Percentiles rank a stretch among this genome's conserved stretches.
These are phyloP conservation scores for Apiospora kogelbergensis DNA, from an alignment of 2,329 filamentous ascomycete species.

Conservation along the genomic window DNA sequence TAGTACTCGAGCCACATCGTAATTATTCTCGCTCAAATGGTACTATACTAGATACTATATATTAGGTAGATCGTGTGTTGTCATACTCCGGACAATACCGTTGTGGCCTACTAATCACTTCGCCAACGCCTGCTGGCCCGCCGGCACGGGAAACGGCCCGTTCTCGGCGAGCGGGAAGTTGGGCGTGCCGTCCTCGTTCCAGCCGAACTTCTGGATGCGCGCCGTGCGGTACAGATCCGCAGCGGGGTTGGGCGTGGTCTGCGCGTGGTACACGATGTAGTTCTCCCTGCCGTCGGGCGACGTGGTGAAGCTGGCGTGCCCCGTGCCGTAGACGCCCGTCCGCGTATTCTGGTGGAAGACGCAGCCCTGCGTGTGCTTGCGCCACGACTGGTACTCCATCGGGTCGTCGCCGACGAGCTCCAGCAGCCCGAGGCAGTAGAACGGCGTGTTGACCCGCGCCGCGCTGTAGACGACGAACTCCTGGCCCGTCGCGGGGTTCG, in stretches of 20 bases:
- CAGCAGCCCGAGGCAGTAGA: conserved; percentile 36
- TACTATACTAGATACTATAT: not conserved
- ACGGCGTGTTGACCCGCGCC: conserved; percentile 37
- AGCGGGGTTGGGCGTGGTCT: conserved; percentile 32
- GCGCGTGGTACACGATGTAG: conserved; percentile 36
- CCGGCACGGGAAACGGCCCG: conserved; percentile 26
- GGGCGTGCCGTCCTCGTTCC: conserved; percentile 35
- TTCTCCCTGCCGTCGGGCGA: conserved; percentile 33
- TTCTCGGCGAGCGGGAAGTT: conserved; percentile 34
- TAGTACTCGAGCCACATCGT: too few species aligned
- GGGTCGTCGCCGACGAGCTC: conserved; percentile 36
- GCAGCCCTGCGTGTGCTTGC: conserved; percentile 33
- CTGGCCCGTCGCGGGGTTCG: conserved; percentile 36
- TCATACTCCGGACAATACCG: not conserved
- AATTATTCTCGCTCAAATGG: not conserved
- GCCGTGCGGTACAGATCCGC: conserved; percentile 33
- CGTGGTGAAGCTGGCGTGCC: conserved; percentile 35
- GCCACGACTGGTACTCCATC: conserved; percentile 36
- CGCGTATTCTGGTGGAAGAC: conserved; percentile 36
- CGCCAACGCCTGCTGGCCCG: not conserved
- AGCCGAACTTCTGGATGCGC: conserved; percentile 33
- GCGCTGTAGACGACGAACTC: conserved; percentile 37
- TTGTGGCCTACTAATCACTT: not conserved
- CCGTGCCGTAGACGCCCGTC: conserved; percentile 32
- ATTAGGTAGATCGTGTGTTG: not conserved